Evolutionary conservation across 1,284 basidiomycete genomes (phyloP), one percentile per base, ranked within the genome.

Genomic region (Ganoderma lingzhi): DNA sequence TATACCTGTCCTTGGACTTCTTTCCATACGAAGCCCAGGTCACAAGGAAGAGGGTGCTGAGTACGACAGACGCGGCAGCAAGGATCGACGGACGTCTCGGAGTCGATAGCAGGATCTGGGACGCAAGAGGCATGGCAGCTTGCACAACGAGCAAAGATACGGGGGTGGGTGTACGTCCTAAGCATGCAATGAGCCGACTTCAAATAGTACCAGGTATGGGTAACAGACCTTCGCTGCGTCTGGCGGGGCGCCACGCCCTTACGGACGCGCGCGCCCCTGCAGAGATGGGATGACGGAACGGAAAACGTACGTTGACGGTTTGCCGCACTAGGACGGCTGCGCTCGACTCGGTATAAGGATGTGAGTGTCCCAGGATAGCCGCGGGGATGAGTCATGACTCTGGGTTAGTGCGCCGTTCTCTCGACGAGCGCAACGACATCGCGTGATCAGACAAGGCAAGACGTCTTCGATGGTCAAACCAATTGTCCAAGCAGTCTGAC

Each of bases 261-360:
- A 53, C 48, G 48, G 23, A 23, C 48, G 48, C 48, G 48, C 23
- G 48, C 23, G 23, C 23, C 10, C 23, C 23, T n/a, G 23, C 48
- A 53, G 12, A 53, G 48, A 1, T 28, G 48, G 48, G n/a, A 14
- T 53, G 48, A 53, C 23, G 14, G 48, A 53, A 53, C 12, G 12
- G 23, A 53, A 53, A 53, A 53, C 48, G 48, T 53, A 53, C 48
- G 48, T 53, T 53, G 48, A 53, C 48, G 48, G 48, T 53, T 53
- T 53, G 48, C 48, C 48, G 48, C 48, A 53, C 48, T 53, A 53
- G 9, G 23, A 14, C 23, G 14, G 23, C 23, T 12, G 14, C 48
- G 48, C 23, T 30, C 23, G 23, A 28, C 23, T 10, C 23, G 14
- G 23, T 53, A 53, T 14, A 28, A 12, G 23, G 23, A 30, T 53